A percentile compares a stretch with the other conserved stretches of the same genome.
These are phyloP conservation scores for Pseudogymnoascus sp. DNA, from an alignment of 2,329 filamentous ascomycete species.

Conservation along the genomic window DNA sequence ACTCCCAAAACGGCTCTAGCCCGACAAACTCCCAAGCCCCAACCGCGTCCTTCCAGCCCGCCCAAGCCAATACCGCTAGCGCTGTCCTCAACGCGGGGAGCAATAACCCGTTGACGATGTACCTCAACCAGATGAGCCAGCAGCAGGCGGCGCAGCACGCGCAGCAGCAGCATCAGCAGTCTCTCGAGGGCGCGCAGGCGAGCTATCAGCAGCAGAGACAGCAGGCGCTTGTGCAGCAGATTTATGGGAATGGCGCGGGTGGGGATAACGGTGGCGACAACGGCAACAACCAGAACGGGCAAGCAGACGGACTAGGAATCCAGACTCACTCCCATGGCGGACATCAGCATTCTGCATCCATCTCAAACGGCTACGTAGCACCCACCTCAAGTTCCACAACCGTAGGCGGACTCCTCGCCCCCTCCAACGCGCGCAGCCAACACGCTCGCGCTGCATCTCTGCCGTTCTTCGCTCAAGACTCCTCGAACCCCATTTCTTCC, in stretches of 20 bases:
- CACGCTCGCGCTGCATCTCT: conserved; percentile 72
- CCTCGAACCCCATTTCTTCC: conserved; percentile 45
- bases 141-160: conserved; percentile 62
- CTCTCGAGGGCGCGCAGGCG: conserved; percentile 29
- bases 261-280: conserved; percentile 40
- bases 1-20: conserved; percentile 24
- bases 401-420: conserved; percentile 68
- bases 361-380: conserved; percentile 38
- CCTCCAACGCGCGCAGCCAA: conserved; percentile 51
- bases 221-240: conserved; percentile 36
- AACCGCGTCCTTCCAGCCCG: conserved; percentile 46
- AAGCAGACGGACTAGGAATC: conserved; percentile 40
- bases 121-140: conserved; percentile 73
- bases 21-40: conserved; percentile 36
- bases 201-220: conserved; percentile 41
- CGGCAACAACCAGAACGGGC: conserved; percentile 42
- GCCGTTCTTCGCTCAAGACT: conserved; percentile 59
- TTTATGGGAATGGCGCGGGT: conserved; percentile 24
- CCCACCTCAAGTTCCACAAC: conserved; percentile 44
- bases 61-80: conserved; percentile 47
- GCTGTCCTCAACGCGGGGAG: conserved; percentile 68
- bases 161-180: conserved; percentile 33
- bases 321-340: conserved; percentile 76
- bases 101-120: conserved; percentile 88
- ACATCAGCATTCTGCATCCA: conserved; percentile 60